phyloP scores from a whole-genome alignment of 2,329 filamentous ascomycete genomes.

The Samsoniella hepiali region DNA sequence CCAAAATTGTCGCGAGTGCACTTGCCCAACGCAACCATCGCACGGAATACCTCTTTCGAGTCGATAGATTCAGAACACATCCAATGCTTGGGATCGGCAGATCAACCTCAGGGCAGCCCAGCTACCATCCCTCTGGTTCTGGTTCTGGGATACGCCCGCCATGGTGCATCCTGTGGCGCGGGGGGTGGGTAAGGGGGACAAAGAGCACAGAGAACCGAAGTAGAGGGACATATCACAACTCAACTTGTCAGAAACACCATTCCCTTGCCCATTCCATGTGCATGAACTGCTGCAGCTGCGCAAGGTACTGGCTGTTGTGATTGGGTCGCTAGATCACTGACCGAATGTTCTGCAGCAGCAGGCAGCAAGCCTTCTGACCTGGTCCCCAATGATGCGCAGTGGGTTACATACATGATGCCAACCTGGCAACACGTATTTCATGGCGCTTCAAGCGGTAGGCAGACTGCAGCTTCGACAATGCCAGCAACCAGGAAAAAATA shows the following conservation, averaged over 20 bases:
- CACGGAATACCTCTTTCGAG: background rate
- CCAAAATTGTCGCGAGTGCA: background rate
- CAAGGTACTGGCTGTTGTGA: background rate
- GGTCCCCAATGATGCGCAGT: background rate
- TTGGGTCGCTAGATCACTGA: conserved; percentile 14
- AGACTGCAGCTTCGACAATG: background rate
- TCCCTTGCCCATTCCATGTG: background rate
- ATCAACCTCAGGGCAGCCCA: background rate
- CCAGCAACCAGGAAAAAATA: background rate
- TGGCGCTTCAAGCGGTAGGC: conserved; percentile 18
- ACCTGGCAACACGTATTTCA: conserved; percentile 1
- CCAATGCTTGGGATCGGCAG: conserved; percentile 5
- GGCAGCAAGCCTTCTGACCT: background rate
- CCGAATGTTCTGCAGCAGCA: conserved; percentile 17
- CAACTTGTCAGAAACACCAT: conserved; percentile 5
- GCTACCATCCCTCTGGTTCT: too few relatives aligned
- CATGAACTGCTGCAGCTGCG: conserved; percentile 16
- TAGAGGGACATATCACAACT: background rate
- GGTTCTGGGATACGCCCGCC: conserved; percentile 4
- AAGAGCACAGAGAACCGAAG: background rate
- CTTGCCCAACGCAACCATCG: background rate
- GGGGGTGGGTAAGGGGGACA: background rate
- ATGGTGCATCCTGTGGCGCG: background rate
- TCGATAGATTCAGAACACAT: background rate
- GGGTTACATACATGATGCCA: conserved; percentile 9